Conservation (phyloP, 345 rosid genomes). For the Sapria himalayana region DNA sequence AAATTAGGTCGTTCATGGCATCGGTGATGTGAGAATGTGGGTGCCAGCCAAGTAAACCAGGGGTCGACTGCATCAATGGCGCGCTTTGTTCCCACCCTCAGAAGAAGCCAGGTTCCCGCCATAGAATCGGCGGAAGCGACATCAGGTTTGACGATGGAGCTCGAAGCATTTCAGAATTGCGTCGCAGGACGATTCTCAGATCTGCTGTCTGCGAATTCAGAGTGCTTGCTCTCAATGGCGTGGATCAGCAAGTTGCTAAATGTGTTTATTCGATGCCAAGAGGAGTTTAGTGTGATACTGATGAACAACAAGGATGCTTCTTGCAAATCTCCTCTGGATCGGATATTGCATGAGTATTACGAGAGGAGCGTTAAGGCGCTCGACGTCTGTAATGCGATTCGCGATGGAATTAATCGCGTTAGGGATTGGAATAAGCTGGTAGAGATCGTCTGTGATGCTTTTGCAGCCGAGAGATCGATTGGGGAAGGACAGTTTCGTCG, state of each 20-base stretch:
- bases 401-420: conserved; percentile 71
- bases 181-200: conserved; percentile 14
- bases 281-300: conserved; percentile 18
- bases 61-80: conserved; percentile 11
- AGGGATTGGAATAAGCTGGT: conserved; percentile 46
- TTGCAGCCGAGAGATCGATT: conserved; percentile 8
- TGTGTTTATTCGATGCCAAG: conserved; percentile 18
- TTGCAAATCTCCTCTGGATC: conserved; percentile 20
- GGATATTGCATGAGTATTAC: conserved; percentile 29
- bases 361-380: conserved; percentile 72
- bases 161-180: conserved; percentile 16
- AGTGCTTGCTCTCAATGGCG: conserved; percentile 20
- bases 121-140: conserved; percentile 7
- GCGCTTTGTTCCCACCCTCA: conserved; percentile 12
- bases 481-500: conserved; percentile 19
- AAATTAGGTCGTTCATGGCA: too few relatives aligned
- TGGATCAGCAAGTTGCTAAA: conserved; percentile 27
- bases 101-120: conserved; percentile 11
- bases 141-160: conserved; percentile 6
- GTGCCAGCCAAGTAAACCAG: conserved; percentile 10
- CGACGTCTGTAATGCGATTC: conserved; percentile 64
- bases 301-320: conserved; percentile 9
- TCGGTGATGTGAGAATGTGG: conserved; percentile 9
- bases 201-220: conserved; percentile 11
- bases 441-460: conserved; percentile 47